These are phyloP conservation scores for Aureobasidium sp. DNA, from an alignment of 2,329 filamentous ascomycete species.

Conservation along the genomic window DNA sequence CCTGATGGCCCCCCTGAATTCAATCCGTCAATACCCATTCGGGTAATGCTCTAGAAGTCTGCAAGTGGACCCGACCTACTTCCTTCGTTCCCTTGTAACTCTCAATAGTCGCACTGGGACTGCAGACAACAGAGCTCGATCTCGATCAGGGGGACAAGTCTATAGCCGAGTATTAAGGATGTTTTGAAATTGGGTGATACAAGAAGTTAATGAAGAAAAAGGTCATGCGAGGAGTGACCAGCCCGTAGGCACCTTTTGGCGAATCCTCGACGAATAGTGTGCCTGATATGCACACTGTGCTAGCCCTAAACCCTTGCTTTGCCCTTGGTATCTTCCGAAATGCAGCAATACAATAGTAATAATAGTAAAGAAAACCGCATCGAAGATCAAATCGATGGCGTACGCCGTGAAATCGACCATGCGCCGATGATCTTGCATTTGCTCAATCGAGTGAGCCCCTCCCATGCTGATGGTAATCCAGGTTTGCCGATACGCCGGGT, in stretches of 20 bases:
- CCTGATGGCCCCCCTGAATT: not conserved
- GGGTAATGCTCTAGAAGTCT: not conserved
- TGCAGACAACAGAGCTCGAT: not conserved
- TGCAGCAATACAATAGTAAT: not conserved
- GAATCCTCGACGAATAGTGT: not conserved
- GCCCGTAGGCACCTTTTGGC: not conserved
- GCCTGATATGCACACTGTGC: not conserved
- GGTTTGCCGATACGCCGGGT: slow-evolving; percentile 7
- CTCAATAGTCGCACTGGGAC: not conserved
- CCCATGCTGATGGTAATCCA: slow-evolving; percentile 1
- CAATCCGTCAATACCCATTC: not conserved
- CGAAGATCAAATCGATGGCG: not conserved
- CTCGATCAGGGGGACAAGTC: not conserved
- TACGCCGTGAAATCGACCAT: slow-evolving; percentile 2
- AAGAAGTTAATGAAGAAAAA: slow-evolving; percentile 1
- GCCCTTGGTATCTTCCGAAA: not conserved
- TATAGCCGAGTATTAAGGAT: not conserved
- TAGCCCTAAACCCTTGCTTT: not conserved
- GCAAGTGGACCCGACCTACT: not conserved
- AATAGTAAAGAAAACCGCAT: not conserved
- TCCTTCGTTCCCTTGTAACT: not conserved
- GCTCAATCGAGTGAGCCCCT: not conserved
- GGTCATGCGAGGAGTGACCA: not conserved
- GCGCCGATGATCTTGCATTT: slow-evolving; percentile 4
- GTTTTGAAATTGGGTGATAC: not conserved